These are phyloP conservation scores for Rugonectria rugulosa DNA, from an alignment of 2,329 filamentous ascomycete species.

Conservation along the genomic window DNA sequence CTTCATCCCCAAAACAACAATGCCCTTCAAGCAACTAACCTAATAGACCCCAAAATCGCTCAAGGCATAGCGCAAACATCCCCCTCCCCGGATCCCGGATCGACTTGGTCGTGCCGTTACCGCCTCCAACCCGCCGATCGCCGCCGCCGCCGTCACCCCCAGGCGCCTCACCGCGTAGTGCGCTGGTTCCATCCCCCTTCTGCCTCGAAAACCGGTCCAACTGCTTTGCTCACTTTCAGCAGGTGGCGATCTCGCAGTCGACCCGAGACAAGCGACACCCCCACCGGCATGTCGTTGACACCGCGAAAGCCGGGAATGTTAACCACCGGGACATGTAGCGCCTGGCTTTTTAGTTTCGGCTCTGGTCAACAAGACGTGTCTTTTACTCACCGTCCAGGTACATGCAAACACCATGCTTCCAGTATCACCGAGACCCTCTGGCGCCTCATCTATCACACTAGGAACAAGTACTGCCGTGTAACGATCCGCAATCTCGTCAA, in stretches of 20 bases:
- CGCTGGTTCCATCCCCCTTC: neutral
- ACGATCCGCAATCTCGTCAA: constrained; percentile 57
- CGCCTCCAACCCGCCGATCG: no score
- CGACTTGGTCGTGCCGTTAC: no score
- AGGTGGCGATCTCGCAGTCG: constrained; percentile 29
- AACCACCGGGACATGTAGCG: constrained; percentile 22
- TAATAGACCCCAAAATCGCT: no score
- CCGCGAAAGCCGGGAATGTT: constrained; percentile 29
- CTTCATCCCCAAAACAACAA: no score
- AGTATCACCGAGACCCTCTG: constrained; percentile 58
- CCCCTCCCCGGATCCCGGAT: no score
- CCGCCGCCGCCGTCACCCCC: no score
- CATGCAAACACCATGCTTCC: constrained; percentile 60
- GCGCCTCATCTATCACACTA: constrained; percentile 66
- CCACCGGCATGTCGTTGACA: constrained; percentile 26
- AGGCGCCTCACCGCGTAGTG: no score
- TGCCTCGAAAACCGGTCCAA: constrained; percentile 1
- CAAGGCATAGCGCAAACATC: no score
- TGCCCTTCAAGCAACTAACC: no score
- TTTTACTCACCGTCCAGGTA: constrained; percentile 57
- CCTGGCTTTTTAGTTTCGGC: constrained; percentile 26
- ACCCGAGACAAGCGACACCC: constrained; percentile 23
- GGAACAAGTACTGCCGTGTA: constrained; percentile 66
- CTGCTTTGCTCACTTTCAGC: constrained; percentile 7
- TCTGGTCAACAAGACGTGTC: neutral